Evolutionary conservation across 306 rosid genomes (phyloP), one percentile per base, ranked within the genome.

Genomic region (Crotalaria pallida): DNA sequence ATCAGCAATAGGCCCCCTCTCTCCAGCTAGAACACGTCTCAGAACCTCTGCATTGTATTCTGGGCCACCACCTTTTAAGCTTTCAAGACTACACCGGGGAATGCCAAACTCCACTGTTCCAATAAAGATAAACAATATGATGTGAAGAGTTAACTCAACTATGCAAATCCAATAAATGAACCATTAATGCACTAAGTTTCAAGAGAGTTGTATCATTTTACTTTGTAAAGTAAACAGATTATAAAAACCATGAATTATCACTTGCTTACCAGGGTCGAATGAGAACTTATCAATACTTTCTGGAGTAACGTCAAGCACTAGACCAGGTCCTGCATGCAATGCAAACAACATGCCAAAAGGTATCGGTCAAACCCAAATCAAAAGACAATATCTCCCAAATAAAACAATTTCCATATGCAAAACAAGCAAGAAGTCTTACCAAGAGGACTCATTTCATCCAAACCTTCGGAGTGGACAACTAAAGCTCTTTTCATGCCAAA

Each of bases 391-490:
- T 33, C 26, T 62, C 63, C 66, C 34, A 33, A 65, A 71, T 38
- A 62, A 65, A 65, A 36, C 3, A 2, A 48, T 24, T 33, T 71
- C n/a, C 69, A 48, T 62, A 69, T 33, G 9, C 38, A 50, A 56
- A 52, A 66, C 65, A 74, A 27, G 73, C 72, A 50, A 51, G 51
- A 68, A 18, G 48, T 68, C 77, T 80, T 84, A 89, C 99, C 97
- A 57, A 94, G 92, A 10, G 99, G 99, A 75, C 96, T 91, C 84
- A 94, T 94, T 84, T 94, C 99, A 65, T 94, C 99, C 77, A 94
- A 81, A 61, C 99, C 97, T 77, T 88, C 91, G 1, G 96, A 94
- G 81, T 94, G 99, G 74, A 94, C 99, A 68, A 94, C 97, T 81
- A 94, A 81, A 65, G 99, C 96, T 79, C 97, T 86, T 81, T 87